Conservation (phyloP, 306 rosid species). For the Prunus campanulata region DNA sequence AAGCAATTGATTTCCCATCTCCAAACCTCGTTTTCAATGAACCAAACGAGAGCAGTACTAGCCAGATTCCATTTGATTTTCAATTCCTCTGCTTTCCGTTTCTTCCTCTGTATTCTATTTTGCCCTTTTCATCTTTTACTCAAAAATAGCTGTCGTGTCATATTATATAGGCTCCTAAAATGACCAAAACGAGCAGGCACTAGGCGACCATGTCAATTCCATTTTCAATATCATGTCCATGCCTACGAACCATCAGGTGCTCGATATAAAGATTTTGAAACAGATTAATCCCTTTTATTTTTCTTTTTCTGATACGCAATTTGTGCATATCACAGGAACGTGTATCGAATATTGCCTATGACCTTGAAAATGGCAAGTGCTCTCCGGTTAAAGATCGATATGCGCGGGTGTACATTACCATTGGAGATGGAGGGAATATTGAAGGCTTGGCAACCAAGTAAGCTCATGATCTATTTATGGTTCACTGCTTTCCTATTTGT, state of each 20-base stretch:
- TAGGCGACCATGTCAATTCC: too few species aligned
- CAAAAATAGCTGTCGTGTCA: too few species aligned
- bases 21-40: too few species aligned
- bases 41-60: too few species aligned
- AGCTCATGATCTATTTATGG: constrained; percentile 2
- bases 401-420: constrained; percentile 68
- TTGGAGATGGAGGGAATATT: constrained; percentile 83
- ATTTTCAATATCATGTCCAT: constrained; percentile 51
- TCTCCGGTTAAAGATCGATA: constrained; percentile 48
- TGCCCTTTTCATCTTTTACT: too few species aligned
- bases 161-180: too few species aligned
- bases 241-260: constrained; percentile 82
- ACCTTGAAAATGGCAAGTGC: constrained; percentile 54
- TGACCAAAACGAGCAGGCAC: too few species aligned
- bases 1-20: too few species aligned
- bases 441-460: constrained; percentile 73
- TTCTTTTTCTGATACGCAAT: background rate
- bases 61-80: too few species aligned
- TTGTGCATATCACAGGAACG: constrained; percentile 42
- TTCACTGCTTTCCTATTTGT: background rate
- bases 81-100: too few species aligned
- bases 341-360: constrained; percentile 54
- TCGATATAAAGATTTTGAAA: background rate
- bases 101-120: too few species aligned
- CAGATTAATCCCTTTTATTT: too few species aligned